phyloP scores from a whole-genome alignment of 768 basidiomycete species.

The Trametes coccinea region DNA sequence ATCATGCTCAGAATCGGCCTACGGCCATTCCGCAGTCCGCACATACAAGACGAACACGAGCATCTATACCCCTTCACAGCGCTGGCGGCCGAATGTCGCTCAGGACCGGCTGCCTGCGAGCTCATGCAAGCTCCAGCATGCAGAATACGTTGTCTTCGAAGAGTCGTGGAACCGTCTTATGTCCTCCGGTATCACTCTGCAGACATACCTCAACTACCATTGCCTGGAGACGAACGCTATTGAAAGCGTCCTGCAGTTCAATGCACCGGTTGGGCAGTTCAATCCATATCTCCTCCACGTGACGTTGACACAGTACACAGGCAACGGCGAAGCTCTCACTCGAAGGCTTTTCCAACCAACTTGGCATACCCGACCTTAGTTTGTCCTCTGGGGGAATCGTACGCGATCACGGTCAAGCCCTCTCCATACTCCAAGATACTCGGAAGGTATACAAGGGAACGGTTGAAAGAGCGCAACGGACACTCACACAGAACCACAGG shows the following conservation, averaged over 20 bases:
- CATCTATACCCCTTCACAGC: conserved; percentile 14
- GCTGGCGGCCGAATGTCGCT: conserved; percentile 13
- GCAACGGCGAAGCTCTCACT: not conserved
- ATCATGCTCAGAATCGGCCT: not conserved
- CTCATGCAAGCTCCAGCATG: conserved; percentile 15
- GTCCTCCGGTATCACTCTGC: not conserved
- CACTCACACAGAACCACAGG: not conserved
- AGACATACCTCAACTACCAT: conserved; percentile 13
- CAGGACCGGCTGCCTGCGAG: conserved; percentile 12
- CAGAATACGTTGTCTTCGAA: conserved; percentile 8
- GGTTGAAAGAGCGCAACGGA: too few relatives aligned
- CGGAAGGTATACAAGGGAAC: not conserved
- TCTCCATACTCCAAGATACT: conserved; percentile 12
- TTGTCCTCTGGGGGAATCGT: conserved; percentile 7
- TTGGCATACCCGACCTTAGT: not conserved
- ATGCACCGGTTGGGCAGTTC: conserved; percentile 3
- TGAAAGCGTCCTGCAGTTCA: conserved; percentile 12
- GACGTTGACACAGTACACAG: not conserved
- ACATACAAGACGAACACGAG: conserved; percentile 13
- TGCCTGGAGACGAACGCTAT: conserved; percentile 14
- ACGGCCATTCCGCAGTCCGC: not conserved
- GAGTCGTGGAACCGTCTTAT: conserved; percentile 1
- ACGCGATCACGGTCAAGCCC: conserved; percentile 5
- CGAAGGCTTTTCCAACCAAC: not conserved
- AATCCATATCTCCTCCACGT: not conserved